Evolutionary conservation across 2,329 filamentous ascomycete species (phyloP).

Genomic region (Aspergillus spinulosporus): DNA sequence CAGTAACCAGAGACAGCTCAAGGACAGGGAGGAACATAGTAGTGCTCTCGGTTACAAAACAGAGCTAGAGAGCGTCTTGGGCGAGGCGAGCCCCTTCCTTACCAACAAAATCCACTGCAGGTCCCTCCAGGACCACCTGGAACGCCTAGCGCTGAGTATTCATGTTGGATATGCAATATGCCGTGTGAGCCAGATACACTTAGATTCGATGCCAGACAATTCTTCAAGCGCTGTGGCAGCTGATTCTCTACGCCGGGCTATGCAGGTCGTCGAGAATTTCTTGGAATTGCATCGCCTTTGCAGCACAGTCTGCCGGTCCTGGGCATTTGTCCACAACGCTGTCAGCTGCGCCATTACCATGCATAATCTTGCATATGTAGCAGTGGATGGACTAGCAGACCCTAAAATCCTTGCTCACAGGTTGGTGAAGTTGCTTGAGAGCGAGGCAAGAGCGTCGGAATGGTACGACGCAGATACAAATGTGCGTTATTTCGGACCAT

Average conservation of each 20-base stretch:
- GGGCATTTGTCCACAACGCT: conserved; percentile 13
- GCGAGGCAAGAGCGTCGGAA: conserved; percentile 20
- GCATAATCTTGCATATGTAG: conserved; percentile 1
- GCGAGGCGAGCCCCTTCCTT: conserved; percentile 13
- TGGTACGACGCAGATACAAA: conserved; percentile 25
- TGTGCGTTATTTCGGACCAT: conserved; percentile 23
- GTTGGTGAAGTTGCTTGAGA: conserved; percentile 19
- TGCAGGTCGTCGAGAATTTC: conserved; percentile 9
- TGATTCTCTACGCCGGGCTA: conserved; percentile 1
- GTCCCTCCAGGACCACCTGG: conserved; percentile 21
- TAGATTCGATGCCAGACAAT: conserved; percentile 1
- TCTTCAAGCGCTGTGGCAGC: background rate
- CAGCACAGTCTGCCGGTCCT: conserved; percentile 1
- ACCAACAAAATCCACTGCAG: conserved; percentile 18
- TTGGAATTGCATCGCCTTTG: conserved; percentile 11
- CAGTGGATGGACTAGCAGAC: background rate
- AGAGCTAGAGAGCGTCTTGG: conserved; percentile 14
- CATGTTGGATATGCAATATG: conserved; percentile 23
- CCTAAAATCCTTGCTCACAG: conserved; percentile 3
- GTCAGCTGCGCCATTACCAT: conserved; percentile 14
- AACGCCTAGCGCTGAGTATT: conserved; percentile 22
- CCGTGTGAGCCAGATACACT: conserved; percentile 17
- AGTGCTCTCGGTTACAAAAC: conserved; percentile 8
- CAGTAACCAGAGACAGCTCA: background rate
- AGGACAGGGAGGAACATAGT: background rate